phyloP scores from a whole-genome alignment of 2,329 filamentous ascomycete genomes.

The Coniella lustricola region DNA sequence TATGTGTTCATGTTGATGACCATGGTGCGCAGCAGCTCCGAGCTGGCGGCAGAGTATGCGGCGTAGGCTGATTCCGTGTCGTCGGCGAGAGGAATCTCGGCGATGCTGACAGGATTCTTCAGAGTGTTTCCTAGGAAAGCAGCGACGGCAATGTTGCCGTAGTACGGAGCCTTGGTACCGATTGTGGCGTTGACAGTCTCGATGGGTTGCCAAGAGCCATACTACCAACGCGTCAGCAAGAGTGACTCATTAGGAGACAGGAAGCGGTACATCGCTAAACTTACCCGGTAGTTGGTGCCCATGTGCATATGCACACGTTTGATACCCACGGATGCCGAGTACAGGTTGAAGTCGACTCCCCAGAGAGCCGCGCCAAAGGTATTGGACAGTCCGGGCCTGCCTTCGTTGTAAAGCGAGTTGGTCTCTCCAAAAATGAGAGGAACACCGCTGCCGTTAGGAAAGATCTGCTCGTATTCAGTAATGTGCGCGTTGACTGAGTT shows the following conservation, averaged over 20 bases:
- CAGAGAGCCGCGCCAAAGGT: slow-evolving; percentile 60
- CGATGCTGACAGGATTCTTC: slow-evolving; percentile 33
- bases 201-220: slow-evolving; percentile 54
- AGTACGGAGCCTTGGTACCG: slow-evolving; percentile 58
- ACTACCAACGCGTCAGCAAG: slow-evolving; percentile 25
- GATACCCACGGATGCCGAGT: slow-evolving; percentile 48
- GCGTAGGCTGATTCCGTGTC: slow-evolving; percentile 48
- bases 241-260: too few relatives aligned
- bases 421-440: slow-evolving; percentile 54
- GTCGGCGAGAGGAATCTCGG: slow-evolving; percentile 36
- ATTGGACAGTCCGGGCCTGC: slow-evolving; percentile 54
- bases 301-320: slow-evolving; percentile 56
- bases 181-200: slow-evolving; percentile 39
- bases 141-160: slow-evolving; percentile 53
- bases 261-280: too few relatives aligned
- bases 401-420: slow-evolving; percentile 58
- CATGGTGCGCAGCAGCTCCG: slow-evolving; percentile 37
- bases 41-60: slow-evolving; percentile 35
- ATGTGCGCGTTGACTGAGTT: slow-evolving; percentile 41
- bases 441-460: slow-evolving; percentile 26
- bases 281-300: slow-evolving; percentile 51
- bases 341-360: slow-evolving; percentile 56
- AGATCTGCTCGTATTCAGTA: slow-evolving; percentile 37
- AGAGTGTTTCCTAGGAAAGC: slow-evolving; percentile 42
- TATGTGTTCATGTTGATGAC: slow-evolving; percentile 53